Evolutionary conservation across 176 grass and related monocot species (phyloP).

Genomic region (maize (Zea mays)): DNA sequence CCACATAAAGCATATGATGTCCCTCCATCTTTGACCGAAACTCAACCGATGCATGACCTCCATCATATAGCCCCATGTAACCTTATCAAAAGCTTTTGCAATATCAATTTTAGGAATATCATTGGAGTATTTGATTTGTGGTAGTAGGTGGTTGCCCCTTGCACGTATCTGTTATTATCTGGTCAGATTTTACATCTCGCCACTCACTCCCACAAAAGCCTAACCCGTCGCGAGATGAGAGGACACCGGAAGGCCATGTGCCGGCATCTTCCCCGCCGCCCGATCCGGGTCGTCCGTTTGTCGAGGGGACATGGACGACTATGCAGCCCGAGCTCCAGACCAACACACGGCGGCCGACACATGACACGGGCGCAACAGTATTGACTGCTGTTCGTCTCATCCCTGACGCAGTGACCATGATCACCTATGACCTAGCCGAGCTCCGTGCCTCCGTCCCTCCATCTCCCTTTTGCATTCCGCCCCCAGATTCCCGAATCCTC

Average conservation of each 20-base stretch:
- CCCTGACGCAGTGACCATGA: conserved; percentile 31
- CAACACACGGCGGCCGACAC: conserved; percentile 12
- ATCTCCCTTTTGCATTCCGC: no score
- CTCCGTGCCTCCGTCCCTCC: not conserved
- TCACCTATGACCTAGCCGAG: conserved; percentile 41
- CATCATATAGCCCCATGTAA: no score
- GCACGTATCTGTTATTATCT: no score
- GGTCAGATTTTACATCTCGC: no score
- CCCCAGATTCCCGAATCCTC: conserved; percentile 34
- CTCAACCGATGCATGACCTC: no score
- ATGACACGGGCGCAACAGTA: conserved; percentile 37
- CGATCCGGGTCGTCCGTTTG: conserved; percentile 20
- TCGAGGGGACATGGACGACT: conserved; percentile 25
- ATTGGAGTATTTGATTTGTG: no score
- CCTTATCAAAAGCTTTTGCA: no score
- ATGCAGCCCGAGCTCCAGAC: conserved; percentile 27
- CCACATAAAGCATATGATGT: no score
- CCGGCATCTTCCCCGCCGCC: not conserved
- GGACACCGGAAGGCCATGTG: conserved; percentile 20
- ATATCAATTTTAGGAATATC: no score
- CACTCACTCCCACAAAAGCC: not conserved
- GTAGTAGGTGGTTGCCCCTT: no score
- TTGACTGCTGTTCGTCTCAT: conserved; percentile 17
- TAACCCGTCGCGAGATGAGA: not conserved
- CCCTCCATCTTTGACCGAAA: no score